A percentile compares a stretch with the other conserved stretches of the same genome.
phyloP scores from a whole-genome alignment of 2,329 filamentous ascomycete genomes.

The Akanthomyces lecanii region DNA sequence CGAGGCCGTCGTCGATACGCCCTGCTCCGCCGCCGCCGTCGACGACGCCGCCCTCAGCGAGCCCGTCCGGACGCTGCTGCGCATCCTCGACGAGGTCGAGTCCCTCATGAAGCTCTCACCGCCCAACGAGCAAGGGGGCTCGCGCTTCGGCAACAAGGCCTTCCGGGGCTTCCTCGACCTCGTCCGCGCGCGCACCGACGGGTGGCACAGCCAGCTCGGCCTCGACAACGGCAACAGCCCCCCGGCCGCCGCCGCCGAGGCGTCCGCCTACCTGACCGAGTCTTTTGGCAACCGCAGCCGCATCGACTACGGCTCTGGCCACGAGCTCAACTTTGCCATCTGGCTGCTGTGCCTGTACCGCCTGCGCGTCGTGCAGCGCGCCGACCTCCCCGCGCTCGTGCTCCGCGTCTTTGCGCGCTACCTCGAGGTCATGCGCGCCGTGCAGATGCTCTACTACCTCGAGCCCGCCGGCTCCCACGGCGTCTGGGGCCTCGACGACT shows the following conservation, averaged over 20 bases:
- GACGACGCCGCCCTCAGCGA: constrained; percentile 54
- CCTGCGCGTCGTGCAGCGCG: constrained; percentile 57
- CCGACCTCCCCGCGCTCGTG: constrained; percentile 70
- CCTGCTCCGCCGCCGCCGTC: constrained; percentile 54
- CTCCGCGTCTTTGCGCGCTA: constrained; percentile 79
- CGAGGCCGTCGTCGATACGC: constrained; percentile 70
- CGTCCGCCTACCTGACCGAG: constrained; percentile 74
- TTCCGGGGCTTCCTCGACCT: constrained; percentile 80
- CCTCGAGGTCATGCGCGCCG: constrained; percentile 75
- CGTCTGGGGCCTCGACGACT: constrained; percentile 96
- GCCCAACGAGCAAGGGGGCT: constrained; percentile 79
- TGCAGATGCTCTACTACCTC: constrained; percentile 92
- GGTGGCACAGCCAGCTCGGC: constrained; percentile 63
- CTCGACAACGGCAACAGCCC: constrained; percentile 47
- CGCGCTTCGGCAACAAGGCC: constrained; percentile 88
- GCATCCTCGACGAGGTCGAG: constrained; percentile 67
- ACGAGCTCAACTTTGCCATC: constrained; percentile 94
- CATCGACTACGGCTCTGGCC: constrained; percentile 95
- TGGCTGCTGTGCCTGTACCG: constrained; percentile 95
- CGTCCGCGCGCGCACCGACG: constrained; percentile 49
- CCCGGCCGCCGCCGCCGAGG: constrained; percentile 52
- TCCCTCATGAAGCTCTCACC: constrained; percentile 65
- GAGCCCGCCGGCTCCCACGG: constrained; percentile 96
- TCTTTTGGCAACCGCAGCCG: constrained; percentile 81
- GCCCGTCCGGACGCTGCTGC: constrained; percentile 59